Evolutionary conservation across 768 basidiomycete species (phyloP), one percentile per base, ranked within the genome.

Genomic region (Coprinopsis sp.): DNA sequence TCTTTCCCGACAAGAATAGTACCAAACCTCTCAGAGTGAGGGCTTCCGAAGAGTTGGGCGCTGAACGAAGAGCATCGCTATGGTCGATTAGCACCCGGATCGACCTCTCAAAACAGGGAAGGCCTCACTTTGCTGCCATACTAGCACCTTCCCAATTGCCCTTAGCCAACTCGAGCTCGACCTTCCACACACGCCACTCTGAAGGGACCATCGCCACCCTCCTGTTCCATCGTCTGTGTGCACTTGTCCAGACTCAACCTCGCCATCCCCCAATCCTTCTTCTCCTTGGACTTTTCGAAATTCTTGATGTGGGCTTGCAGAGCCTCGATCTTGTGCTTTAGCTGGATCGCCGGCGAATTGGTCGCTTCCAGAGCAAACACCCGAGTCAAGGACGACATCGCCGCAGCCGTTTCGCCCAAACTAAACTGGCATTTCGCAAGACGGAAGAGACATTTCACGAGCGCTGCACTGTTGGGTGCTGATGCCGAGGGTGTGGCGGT

Each of bases 371-470:
- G 46, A 3, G 74, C 55, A 23, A 88, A 67, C 14, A 80, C 77
- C 8, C 70, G 61, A n/a, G 82, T 75, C 37, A 91, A 68, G 1
- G 83, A 79, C 6, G 82, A 81, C 12, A 81, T 69, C 2, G 90
- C 86, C 11, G 81, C 77, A 1, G 76, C 74, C 0, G 84, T 72
- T 2, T 78, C 75, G 2, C 88, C 91, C 6, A 90, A 72, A 1
- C 88, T 87, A 13, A 91, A 71, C 51, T 94, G 91, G 63, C 91
- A 93, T 41, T 85, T 78, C 0, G 87, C 89, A 4, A 91, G 77
- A 3, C 91, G 85, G 28, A 90, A 69, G 38, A 93, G 76, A 8
- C 90, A 91, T 62, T 93, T 93, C 1, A 43, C 41, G n/a, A 37
- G 33, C 3, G 37, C 37, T 6, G 46, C 3, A 18, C 21, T 21